These are phyloP conservation scores for Exophiala sp. DNA, from an alignment of 2,329 filamentous ascomycete species.

Conservation along the genomic window DNA sequence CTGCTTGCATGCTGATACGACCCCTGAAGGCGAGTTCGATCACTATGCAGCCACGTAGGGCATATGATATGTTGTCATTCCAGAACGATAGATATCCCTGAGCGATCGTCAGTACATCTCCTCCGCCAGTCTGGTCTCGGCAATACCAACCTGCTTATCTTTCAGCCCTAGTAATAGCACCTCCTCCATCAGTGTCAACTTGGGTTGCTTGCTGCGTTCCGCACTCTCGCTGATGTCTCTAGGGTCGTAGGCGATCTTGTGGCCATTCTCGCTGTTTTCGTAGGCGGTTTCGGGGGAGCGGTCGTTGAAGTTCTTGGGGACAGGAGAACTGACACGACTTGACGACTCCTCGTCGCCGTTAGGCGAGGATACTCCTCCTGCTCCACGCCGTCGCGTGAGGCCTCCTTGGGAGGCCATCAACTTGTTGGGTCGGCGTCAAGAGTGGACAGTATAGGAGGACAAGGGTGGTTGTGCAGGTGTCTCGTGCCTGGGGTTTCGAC, in stretches of 20 bases:
- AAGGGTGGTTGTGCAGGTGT: neutral
- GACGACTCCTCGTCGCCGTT: constrained; percentile 59
- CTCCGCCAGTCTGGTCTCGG: neutral
- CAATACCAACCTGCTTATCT: constrained; percentile 81
- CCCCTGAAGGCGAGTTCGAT: constrained; percentile 95
- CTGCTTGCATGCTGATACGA: constrained; percentile 97
- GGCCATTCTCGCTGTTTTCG: constrained; percentile 81
- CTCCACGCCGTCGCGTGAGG: constrained; percentile 67
- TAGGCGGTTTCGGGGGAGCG: constrained; percentile 73
- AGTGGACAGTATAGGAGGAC: neutral
- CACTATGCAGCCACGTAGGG: constrained; percentile 94
- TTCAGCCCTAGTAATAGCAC: constrained; percentile 91
- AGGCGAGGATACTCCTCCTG: constrained; percentile 48
- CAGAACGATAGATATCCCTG: constrained; percentile 98
- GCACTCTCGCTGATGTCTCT: constrained; percentile 95
- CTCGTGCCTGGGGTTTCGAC: constrained; percentile 8
- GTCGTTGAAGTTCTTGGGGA: constrained; percentile 55
- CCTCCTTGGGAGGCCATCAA: constrained; percentile 66
- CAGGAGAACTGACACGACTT: constrained; percentile 64
- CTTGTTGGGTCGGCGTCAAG: neutral
- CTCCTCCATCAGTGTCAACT: constrained; percentile 98
- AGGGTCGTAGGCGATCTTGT: constrained; percentile 97
- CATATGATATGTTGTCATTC: constrained; percentile 99
- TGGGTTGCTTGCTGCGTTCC: constrained; percentile 95
- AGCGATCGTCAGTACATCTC: constrained; percentile 1